Evolutionary conservation across 2,329 filamentous ascomycete genomes (phyloP).

Genomic region (Capronia epimyces): DNA sequence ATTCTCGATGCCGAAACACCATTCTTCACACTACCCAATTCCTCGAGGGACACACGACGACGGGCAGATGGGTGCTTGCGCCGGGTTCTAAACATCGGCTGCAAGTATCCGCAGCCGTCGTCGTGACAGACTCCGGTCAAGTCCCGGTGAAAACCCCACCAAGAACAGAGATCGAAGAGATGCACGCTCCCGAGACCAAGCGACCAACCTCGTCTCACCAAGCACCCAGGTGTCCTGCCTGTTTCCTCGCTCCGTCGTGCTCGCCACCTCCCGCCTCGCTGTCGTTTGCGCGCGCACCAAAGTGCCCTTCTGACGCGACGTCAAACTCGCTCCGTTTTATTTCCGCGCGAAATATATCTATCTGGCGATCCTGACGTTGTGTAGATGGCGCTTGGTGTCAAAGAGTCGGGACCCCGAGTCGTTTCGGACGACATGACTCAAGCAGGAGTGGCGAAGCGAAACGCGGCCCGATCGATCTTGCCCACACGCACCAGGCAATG

Average conservation of each 20-base stretch:
- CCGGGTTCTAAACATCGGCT: neutral
- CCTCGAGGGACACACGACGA: slow-evolving; percentile 1
- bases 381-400: neutral
- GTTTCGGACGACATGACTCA: neutral
- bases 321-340: slow-evolving; percentile 3
- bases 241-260: neutral
- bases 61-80: neutral
- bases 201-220: too few relatives aligned
- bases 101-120: slow-evolving; percentile 5
- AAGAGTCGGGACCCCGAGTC: neutral
- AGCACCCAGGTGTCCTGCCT: neutral
- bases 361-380: slow-evolving; percentile 10
- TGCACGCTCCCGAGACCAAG: slow-evolving; percentile 18
- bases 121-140: neutral
- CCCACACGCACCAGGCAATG: slow-evolving; percentile 16
- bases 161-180: slow-evolving; percentile 28
- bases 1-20: slow-evolving; percentile 25
- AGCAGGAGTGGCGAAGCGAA: too few relatives aligned
- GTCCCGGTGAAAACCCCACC: slow-evolving; percentile 11
- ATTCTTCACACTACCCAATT: slow-evolving; percentile 18
- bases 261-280: neutral
- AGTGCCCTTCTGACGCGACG: neutral
- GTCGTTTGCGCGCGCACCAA: neutral
- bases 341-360: slow-evolving; percentile 1
- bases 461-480: too few relatives aligned